Evolutionary conservation across 169 alveolate genomes (phyloP), one percentile per base, ranked within the genome.

Genomic region (Eimeria acervulina): DNA sequence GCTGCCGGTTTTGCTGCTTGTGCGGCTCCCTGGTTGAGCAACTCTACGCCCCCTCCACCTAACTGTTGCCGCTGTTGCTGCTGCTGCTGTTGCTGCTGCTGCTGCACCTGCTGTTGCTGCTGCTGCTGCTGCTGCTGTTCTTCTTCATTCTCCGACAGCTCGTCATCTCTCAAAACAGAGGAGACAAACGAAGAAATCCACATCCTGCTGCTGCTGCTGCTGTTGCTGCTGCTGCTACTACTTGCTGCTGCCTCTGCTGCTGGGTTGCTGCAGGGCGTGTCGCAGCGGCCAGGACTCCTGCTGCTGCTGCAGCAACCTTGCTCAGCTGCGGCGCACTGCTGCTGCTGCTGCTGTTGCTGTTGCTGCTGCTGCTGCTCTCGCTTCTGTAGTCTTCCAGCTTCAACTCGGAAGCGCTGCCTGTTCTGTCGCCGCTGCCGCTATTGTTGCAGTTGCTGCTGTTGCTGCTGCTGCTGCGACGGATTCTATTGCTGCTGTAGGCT

Each of bases 111-210:
- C 44, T 80, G 90, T 52, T 80, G 70, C 59, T 47, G 90, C 70
- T 80, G 70, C 28, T 80, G 90, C 70, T 80, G 90, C 68, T 80
- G 90, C 90, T 80, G 70, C 63, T 80, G 66, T 0, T 44, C 63
- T 28, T 42, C 90, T 13, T 80, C 90, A 80, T 80, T 31, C 44
- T 47, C 90, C 44, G 90, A 47, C 61, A 47, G 72, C 68, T 80
- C 90, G 17, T 80, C 90, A 51, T 80, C 90, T 44, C 90, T 80
- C 40, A 80, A 23, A 12, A 80, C 90, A 17, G 90, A 80, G 70
- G 90, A 80, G 70, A 80, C 90, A 21, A 80, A 80, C 38, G 90
- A 80, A 80, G 90, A 80, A 1, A 80, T 80, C 90, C 90, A 80
- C 90, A 80, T 80, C 59, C 68, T 80, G 90, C 70, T 47, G 90